Conservation (phyloP, 1,284 basidiomycete genomes). For the Mycosarcoma maydis region DNA sequence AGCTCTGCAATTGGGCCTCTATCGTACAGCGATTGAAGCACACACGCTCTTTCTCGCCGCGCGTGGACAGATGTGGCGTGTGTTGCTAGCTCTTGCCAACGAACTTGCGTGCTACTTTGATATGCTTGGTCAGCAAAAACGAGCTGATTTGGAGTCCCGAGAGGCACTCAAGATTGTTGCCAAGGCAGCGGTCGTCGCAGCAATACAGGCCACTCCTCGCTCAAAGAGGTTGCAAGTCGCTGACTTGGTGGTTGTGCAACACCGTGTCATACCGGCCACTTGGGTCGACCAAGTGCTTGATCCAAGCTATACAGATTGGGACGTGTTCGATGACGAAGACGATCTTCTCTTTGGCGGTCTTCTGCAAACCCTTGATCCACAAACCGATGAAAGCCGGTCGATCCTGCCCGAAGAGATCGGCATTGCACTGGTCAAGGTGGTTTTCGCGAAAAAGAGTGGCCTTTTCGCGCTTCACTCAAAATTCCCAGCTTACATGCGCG, state of each 20-base stretch:
- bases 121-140: background rate
- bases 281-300: constrained; percentile 9
- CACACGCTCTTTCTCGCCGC: constrained; percentile 32
- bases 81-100: constrained; percentile 21
- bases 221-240: constrained; percentile 17
- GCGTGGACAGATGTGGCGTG: constrained; percentile 38
- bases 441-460: constrained; percentile 42
- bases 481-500: constrained; percentile 29
- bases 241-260: background rate
- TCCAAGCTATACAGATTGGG: background rate
- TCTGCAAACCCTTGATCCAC: background rate
- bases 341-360: constrained; percentile 25
- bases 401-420: constrained; percentile 32
- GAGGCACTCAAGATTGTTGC: constrained; percentile 12
- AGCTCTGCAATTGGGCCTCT: constrained; percentile 21
- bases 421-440: constrained; percentile 27
- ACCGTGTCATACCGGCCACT: constrained; percentile 1
- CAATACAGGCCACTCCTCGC: constrained; percentile 22
- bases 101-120: constrained; percentile 16
- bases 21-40: constrained; percentile 30
- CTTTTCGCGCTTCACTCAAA: constrained; percentile 14
- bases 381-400: background rate
- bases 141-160: background rate
- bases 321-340: constrained; percentile 7
- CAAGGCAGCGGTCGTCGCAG: constrained; percentile 19